A percentile compares a stretch with the other conserved stretches of the same genome.
phyloP scores from a whole-genome alignment of 2,329 filamentous ascomycete species.

The Raffaelea arxii region DNA sequence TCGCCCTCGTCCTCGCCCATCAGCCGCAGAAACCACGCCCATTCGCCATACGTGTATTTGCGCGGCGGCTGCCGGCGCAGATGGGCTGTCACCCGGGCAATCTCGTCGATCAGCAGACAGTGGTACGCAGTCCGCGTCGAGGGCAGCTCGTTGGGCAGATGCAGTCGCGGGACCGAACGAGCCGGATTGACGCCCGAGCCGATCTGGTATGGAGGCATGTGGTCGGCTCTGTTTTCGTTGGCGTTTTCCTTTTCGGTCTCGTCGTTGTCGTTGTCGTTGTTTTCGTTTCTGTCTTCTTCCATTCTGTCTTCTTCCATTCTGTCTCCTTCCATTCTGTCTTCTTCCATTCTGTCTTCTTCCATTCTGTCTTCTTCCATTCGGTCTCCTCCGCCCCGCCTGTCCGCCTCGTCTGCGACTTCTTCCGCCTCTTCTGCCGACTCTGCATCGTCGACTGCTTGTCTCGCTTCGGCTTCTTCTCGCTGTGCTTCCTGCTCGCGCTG shows the following conservation, averaged over 20 bases:
- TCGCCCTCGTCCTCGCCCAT: conserved; percentile 57
- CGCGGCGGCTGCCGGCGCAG: conserved; percentile 46
- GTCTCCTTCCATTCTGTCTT: conserved; percentile 9
- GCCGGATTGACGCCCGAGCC: not conserved
- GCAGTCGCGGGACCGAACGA: conserved; percentile 22
- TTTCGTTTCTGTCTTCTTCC: not conserved
- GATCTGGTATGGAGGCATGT: not conserved
- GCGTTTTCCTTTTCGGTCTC: not conserved
- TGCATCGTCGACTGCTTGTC: too few relatives aligned
- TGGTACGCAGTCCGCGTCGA: conserved; percentile 40
- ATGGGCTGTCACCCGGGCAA: conserved; percentile 56
- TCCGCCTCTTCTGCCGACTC: conserved; percentile 17
- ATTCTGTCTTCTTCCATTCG: conserved; percentile 19
- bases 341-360: conserved; percentile 7
- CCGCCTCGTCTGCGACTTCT: conserved; percentile 16
- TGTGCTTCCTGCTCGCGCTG: conserved; percentile 10
- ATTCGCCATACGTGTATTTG: conserved; percentile 72
- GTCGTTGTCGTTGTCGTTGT: not conserved
- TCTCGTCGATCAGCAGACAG: conserved; percentile 62
- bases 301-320: not conserved
- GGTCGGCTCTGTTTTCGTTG: not conserved
- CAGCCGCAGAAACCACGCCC: conserved; percentile 73
- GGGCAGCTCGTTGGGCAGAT: conserved; percentile 27
- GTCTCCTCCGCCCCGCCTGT: too few relatives aligned
- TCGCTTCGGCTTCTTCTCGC: conserved; percentile 12